Percentiles rank a stretch among this genome's conserved stretches.
These are phyloP conservation scores for Aspergillus latus DNA, from an alignment of 2,329 filamentous ascomycete species.

Conservation along the genomic window DNA sequence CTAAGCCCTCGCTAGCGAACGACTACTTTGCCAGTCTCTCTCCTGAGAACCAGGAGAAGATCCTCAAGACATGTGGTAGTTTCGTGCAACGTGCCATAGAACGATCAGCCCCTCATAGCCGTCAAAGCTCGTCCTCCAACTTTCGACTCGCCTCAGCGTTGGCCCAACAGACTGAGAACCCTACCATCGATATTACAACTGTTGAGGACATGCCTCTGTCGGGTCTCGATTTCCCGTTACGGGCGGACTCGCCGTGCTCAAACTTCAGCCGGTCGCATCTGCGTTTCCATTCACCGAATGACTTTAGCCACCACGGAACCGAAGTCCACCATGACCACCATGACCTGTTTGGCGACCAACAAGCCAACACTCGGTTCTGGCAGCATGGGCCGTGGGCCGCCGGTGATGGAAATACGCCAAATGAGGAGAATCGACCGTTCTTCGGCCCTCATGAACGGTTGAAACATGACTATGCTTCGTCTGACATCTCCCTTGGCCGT, in stretches of 20 bases:
- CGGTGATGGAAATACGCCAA: conserved; percentile 44
- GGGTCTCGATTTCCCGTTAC: conserved; percentile 39
- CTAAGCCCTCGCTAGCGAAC: conserved; percentile 41
- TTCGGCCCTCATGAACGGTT: conserved; percentile 46
- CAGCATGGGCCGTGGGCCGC: conserved; percentile 45
- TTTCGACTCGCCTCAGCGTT: conserved; percentile 39
- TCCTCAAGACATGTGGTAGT: conserved; percentile 44
- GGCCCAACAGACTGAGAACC: conserved; percentile 41
- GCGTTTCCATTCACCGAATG: conserved; percentile 44
- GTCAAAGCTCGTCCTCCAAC: conserved; percentile 41
- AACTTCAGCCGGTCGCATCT: conserved; percentile 45
- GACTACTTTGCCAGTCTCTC: conserved; percentile 44
- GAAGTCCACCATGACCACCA: conserved; percentile 42
- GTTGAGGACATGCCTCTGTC: conserved; percentile 40
- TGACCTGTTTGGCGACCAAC: conserved; percentile 47
- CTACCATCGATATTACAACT: conserved; percentile 44
- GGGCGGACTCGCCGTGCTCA: conserved; percentile 45
- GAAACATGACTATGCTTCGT: conserved; percentile 46
- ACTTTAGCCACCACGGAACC: conserved; percentile 39
- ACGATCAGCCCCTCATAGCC: conserved; percentile 38
- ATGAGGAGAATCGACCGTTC: conserved; percentile 44
- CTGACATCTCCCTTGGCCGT: conserved; percentile 44
- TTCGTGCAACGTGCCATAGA: conserved; percentile 42
- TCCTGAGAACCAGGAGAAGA: conserved; percentile 42
- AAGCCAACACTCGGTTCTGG: conserved; percentile 47